Conservation (phyloP, 495 filamentous ascomycete genomes). For the Aspergillus sparsus region DNA sequence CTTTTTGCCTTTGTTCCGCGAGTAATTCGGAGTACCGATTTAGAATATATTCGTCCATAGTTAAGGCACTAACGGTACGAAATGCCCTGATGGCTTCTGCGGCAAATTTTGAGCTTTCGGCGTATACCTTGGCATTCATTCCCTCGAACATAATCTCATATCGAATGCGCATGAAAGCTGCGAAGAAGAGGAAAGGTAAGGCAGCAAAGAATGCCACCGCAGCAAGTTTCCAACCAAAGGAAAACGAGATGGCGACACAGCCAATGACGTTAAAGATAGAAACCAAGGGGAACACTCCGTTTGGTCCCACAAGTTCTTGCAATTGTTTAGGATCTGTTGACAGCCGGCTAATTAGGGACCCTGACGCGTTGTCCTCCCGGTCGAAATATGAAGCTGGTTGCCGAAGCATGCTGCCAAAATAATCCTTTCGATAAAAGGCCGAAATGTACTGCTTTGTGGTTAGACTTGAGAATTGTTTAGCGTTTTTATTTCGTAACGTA, state of each 20-base stretch:
- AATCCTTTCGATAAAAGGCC: constrained; percentile 57
- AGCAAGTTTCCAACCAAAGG: constrained; percentile 64
- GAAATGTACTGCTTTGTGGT: constrained; percentile 42
- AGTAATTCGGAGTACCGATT: constrained; percentile 52
- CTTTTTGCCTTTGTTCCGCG: constrained; percentile 49
- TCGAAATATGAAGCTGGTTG: constrained; percentile 63
- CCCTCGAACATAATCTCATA: constrained; percentile 54
- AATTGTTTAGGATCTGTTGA: constrained; percentile 61
- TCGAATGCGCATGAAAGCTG: constrained; percentile 56
- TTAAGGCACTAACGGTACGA: constrained; percentile 57
- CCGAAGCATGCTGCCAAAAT: constrained; percentile 58
- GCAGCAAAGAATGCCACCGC: constrained; percentile 57
- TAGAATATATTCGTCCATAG: constrained; percentile 52
- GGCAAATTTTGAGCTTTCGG: constrained; percentile 55
- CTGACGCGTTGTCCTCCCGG: constrained; percentile 47
- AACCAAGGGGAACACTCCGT: constrained; percentile 35
- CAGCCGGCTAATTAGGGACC: constrained; percentile 52
- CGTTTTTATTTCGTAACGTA: neutral
- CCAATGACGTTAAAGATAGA: constrained; percentile 54
- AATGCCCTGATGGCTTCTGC: constrained; percentile 60
- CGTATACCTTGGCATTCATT: constrained; percentile 58
- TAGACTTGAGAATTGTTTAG: constrained; percentile 5
- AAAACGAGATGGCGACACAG: constrained; percentile 55
- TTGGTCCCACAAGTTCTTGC: constrained; percentile 59
- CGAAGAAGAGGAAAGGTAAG: constrained; percentile 54